Evolutionary conservation across 352 stramenopile genomes (phyloP).

Genomic region (Globisporangium takayamanum): DNA sequence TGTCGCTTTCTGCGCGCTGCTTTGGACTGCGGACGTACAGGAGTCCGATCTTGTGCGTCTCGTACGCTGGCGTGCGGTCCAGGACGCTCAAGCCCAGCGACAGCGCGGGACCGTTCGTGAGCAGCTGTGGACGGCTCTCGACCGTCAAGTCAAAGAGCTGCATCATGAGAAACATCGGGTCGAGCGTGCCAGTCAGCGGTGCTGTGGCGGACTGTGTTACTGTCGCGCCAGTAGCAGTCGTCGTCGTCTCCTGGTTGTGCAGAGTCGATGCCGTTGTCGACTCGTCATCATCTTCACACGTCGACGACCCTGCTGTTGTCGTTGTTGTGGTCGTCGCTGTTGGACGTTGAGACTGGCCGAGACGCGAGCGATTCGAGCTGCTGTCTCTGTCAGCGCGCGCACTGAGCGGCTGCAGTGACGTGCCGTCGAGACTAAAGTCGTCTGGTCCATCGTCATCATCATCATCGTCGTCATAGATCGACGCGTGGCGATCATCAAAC

Average conservation of each 20-base stretch:
- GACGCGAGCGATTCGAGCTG: not conserved
- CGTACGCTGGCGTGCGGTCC: slow-evolving; percentile 72
- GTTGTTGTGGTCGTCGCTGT: not conserved
- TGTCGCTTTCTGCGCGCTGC: slow-evolving; percentile 54
- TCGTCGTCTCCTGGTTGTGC: no score
- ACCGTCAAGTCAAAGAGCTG: slow-evolving; percentile 67
- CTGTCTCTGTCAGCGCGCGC: not conserved
- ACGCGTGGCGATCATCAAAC: slow-evolving; percentile 2
- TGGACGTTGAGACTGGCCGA: not conserved
- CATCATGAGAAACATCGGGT: slow-evolving; percentile 79
- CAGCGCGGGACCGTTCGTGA: slow-evolving; percentile 50
- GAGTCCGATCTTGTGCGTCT: slow-evolving; percentile 86
- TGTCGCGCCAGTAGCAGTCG: not conserved
- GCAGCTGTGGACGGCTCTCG: slow-evolving; percentile 46
- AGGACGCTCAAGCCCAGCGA: slow-evolving; percentile 63
- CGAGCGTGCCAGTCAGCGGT: slow-evolving; percentile 16
- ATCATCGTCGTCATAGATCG: slow-evolving; percentile 6
- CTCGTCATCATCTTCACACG: not conserved
- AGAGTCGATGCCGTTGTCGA: not conserved
- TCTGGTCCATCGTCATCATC: slow-evolving; percentile 13
- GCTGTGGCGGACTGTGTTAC: not conserved
- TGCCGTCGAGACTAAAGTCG: slow-evolving; percentile 14
- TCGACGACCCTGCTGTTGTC: slow-evolving; percentile 6
- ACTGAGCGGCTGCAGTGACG: not conserved
- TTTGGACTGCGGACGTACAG: slow-evolving; percentile 61